These are phyloP conservation scores for Globisporangium megalacanthum DNA, from an alignment of 352 stramenopile species.

Conservation along the genomic window DNA sequence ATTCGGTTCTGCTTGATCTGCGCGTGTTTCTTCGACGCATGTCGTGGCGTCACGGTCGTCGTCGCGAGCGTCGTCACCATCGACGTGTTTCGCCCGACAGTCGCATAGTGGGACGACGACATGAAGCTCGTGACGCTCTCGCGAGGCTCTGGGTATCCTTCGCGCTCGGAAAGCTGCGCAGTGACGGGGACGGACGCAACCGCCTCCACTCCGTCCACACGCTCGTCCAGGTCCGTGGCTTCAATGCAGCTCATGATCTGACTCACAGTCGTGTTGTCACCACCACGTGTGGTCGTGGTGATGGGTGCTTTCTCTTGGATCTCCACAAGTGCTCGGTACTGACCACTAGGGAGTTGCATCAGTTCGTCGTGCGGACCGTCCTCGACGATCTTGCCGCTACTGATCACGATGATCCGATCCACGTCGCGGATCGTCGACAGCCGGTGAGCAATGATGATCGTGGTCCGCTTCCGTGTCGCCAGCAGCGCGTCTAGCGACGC, in stretches of 20 bases:
- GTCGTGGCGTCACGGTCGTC: not conserved
- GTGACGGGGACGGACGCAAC: too few relatives aligned
- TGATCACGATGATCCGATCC: slow-evolving; percentile 93
- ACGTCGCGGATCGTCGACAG: slow-evolving; percentile 93
- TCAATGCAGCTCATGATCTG: too few relatives aligned
- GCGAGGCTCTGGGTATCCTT: slow-evolving; percentile 1
- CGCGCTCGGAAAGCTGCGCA: not conserved
- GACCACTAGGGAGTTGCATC: slow-evolving; percentile 37
- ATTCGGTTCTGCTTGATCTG: not conserved
- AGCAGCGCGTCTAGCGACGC: slow-evolving; percentile 60
- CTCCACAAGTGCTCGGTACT: slow-evolving; percentile 39
- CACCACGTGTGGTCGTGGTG: not conserved
- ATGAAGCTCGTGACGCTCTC: not conserved
- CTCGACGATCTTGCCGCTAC: slow-evolving; percentile 89
- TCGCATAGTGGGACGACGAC: not conserved
- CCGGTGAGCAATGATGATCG: slow-evolving; percentile 85
- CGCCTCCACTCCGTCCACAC: too few relatives aligned
- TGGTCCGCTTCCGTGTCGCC: slow-evolving; percentile 7
- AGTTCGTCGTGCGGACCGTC: slow-evolving; percentile 91
- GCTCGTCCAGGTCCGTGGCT: too few relatives aligned
- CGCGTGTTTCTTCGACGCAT: not conserved
- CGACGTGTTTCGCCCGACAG: not conserved
- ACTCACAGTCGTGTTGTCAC: not conserved
- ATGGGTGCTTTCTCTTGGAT: slow-evolving; percentile 2
- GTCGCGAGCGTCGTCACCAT: not conserved